Base-by-base conservation (phyloP, 306 rosid genomes). In the Rosa multiflora region DNA sequence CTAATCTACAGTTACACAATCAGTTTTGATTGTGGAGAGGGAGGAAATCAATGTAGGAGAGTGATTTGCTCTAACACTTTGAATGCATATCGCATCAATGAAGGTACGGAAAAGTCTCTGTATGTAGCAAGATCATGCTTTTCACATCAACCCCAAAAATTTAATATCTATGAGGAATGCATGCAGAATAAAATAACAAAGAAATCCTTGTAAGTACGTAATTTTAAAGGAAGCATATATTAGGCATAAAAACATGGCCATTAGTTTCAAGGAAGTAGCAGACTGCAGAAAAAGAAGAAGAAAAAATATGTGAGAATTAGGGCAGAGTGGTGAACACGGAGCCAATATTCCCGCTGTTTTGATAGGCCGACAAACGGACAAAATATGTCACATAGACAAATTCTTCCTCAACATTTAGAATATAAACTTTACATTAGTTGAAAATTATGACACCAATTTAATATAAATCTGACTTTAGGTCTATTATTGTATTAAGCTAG, bases 341-440 rank as follows among this genome's bases (percentile, higher is more conserved):
- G 74, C 83, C 94, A 93, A 89, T 93, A 93, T 93, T 93, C 97
- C 90, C 91, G 97, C 82, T 87, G 93, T 81, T 74, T 90, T 91
- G 87, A 85, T 87, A 84, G 88, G 81, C 89, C 89, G 93, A 93
- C 98, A 90, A 76, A 76, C 26, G 81, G 91, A 85, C 98, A 91
- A 86, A 87, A 86, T 88, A 82, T 88, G 94, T 88, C 91, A 91
- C 89, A 39, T 9, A 81, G 88, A 87, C 87, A 83, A 49, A 83
- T 86, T 86, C 87, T 83, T 76, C 82, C 76, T 85, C 83, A 78
- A 32, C 78, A 73, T 64, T 64, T 64, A 64, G 70, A 64, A 35
- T 32, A 72, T 49, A 18, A 53, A 63, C 44, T n/a, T 59, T 62
- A 69, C 52, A 43, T 72, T 78, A 80, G 76, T 85, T 84, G 85